Percentiles rank a stretch among this genome's conserved stretches.
phyloP scores from a whole-genome alignment of 2,329 filamentous ascomycete species.

The Proliferodiscus dingleyae region DNA sequence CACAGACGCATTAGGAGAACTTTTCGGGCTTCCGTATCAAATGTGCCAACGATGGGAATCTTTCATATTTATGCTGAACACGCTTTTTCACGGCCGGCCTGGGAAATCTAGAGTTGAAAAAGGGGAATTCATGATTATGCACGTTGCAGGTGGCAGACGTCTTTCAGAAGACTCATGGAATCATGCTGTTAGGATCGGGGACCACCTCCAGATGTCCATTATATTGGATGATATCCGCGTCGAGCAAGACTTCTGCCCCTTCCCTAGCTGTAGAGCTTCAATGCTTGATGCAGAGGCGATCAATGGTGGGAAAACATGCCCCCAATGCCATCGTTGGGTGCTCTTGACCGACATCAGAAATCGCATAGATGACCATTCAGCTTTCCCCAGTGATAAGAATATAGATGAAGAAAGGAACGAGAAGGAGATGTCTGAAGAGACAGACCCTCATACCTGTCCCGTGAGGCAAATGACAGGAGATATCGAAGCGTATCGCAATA shows the following conservation, averaged over 20 bases:
- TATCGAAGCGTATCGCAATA: not conserved
- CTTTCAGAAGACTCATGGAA: not conserved
- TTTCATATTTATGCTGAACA: not conserved
- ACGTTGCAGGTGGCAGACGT: not conserved
- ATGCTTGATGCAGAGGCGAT: not conserved
- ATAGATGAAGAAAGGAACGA: not conserved
- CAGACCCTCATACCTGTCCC: not conserved
- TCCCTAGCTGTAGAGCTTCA: constrained; percentile 5
- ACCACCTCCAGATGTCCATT: constrained; percentile 6
- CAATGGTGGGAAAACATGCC: constrained; percentile 4
- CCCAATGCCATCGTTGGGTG: constrained; percentile 3
- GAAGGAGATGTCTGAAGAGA: not conserved
- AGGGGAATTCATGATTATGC: constrained; percentile 2
- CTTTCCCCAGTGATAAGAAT: not conserved
- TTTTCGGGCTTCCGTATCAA: constrained; percentile 6
- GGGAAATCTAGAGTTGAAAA: not conserved
- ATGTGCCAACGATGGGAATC: constrained; percentile 5
- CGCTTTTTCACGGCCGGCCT: not conserved
- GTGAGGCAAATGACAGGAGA: not conserved
- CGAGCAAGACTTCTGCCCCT: constrained; percentile 4
- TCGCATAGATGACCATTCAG: not conserved
- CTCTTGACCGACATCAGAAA: not conserved
- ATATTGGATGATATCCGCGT: constrained; percentile 1
- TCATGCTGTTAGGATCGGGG: not conserved
- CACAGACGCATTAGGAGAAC: constrained; percentile 7